A percentile compares a stretch with the other conserved stretches of the same genome.
phyloP scores from a whole-genome alignment of 2,329 filamentous ascomycete genomes.

The Diaporthe citriasiana region DNA sequence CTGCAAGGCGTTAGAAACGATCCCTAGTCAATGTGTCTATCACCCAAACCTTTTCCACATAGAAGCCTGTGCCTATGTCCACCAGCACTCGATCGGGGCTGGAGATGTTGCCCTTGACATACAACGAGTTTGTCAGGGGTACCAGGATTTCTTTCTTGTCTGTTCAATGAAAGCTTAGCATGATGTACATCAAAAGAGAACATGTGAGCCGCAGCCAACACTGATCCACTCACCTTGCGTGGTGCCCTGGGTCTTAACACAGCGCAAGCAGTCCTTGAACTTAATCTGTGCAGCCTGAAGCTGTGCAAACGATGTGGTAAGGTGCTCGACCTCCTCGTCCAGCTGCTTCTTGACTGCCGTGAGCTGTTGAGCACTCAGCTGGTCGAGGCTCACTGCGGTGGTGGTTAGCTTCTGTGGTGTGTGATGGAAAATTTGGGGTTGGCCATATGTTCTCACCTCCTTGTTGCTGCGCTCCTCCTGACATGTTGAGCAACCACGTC shows the following conservation, averaged over 20 bases:
- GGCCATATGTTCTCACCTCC: slow-evolving; percentile 25
- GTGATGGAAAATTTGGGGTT: not conserved
- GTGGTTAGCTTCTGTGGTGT: not conserved
- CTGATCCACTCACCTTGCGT: slow-evolving; percentile 45
- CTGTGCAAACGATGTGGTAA: slow-evolving; percentile 90
- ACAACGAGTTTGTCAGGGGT: slow-evolving; percentile 94
- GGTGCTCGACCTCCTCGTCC: slow-evolving; percentile 94
- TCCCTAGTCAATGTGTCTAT: too few relatives aligned
- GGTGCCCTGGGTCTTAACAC: slow-evolving; percentile 67
- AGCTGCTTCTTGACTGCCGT: slow-evolving; percentile 95
- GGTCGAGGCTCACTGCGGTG: slow-evolving; percentile 73
- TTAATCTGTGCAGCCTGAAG: slow-evolving; percentile 91
- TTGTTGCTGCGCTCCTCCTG: slow-evolving; percentile 42
- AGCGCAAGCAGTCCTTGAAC: slow-evolving; percentile 89
- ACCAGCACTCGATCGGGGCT: slow-evolving; percentile 85
- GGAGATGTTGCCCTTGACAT: slow-evolving; percentile 86
- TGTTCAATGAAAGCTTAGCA: slow-evolving; percentile 39
- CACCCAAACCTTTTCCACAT: slow-evolving; percentile 84
- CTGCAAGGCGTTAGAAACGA: slow-evolving; percentile 50
- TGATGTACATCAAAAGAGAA: not conserved
- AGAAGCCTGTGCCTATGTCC: slow-evolving; percentile 94
- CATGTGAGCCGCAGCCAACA: slow-evolving; percentile 45
- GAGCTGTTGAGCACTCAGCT: slow-evolving; percentile 87
- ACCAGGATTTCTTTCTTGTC: slow-evolving; percentile 78
- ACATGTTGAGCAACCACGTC: slow-evolving; percentile 40